Evolutionary conservation across 164 flowering plant species (phyloP).

Genomic region (Nymphaea colorata): DNA sequence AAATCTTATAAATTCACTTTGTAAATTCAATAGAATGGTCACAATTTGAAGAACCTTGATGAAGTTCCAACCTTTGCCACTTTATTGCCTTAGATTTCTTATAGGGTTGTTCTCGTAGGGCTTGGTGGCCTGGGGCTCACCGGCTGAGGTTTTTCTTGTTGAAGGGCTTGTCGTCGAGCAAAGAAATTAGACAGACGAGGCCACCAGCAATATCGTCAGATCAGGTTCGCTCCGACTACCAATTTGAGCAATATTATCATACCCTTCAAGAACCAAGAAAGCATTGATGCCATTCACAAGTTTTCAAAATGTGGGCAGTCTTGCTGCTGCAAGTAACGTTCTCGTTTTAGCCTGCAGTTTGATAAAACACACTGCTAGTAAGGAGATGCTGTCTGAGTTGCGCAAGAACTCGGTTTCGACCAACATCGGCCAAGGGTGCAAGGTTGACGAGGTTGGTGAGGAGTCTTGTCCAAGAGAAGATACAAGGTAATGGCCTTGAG

Average conservation of each 20-base stretch:
- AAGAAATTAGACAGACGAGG: too few relatives aligned
- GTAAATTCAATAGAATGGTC: too few relatives aligned
- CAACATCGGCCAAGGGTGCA: constrained; percentile 35
- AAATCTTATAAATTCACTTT: too few relatives aligned
- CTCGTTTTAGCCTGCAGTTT: constrained; percentile 30
- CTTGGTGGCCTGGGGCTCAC: too few relatives aligned
- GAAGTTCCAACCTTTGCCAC: too few relatives aligned
- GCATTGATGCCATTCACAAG: constrained; percentile 17
- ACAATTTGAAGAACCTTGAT: too few relatives aligned
- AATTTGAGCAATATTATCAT: constrained; percentile 5
- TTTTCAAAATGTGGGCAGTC: constrained; percentile 18
- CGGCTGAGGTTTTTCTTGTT: too few relatives aligned
- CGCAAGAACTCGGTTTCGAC: constrained; percentile 29
- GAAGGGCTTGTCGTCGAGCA: too few relatives aligned
- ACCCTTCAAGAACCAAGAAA: constrained; percentile 27
- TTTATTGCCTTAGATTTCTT: too few relatives aligned
- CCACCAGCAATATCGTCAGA: too few relatives aligned
- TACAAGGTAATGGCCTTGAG: constrained; percentile 41
- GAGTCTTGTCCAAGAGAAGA: constrained; percentile 21
- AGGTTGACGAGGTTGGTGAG: constrained; percentile 31
- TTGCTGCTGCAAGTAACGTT: constrained; percentile 28
- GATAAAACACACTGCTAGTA: constrained; percentile 25
- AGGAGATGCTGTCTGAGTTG: constrained; percentile 25
- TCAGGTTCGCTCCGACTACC: too few relatives aligned
- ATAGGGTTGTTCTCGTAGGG: too few relatives aligned